phyloP scores from a whole-genome alignment of 2,329 filamentous ascomycete genomes.

The Calonectria honghensis region DNA sequence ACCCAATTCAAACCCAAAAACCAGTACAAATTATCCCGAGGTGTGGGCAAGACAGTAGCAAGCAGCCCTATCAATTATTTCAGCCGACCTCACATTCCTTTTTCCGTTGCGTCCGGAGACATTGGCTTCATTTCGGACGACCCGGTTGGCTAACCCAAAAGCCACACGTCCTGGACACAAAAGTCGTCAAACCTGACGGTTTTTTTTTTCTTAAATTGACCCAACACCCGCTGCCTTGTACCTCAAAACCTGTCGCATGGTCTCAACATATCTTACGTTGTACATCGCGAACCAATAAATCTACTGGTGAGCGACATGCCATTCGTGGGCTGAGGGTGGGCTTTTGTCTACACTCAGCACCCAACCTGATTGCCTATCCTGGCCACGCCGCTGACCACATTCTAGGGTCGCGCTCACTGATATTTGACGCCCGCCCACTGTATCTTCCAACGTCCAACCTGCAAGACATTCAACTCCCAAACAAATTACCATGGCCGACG shows the following conservation, averaged over 20 bases:
- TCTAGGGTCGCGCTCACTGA: neutral
- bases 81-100: conserved; percentile 20
- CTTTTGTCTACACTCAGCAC: conserved; percentile 13
- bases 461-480: neutral
- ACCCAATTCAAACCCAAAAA: too few species aligned
- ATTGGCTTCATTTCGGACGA: conserved; percentile 41
- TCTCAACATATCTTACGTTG: neutral
- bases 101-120: conserved; percentile 20
- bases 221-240: conserved; percentile 9
- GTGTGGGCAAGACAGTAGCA: neutral
- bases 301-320: conserved; percentile 28
- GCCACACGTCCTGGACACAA: conserved; percentile 35
- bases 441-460: neutral
- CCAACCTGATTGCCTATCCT: conserved; percentile 29
- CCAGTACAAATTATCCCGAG: conserved; percentile 8
- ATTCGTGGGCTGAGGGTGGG: conserved; percentile 32
- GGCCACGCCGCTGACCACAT: conserved; percentile 29
- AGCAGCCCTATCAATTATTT: neutral
- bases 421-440: neutral
- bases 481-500: conserved; percentile 60
- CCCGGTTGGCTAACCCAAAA: conserved; percentile 48
- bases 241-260: neutral
- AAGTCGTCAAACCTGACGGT: conserved; percentile 24
- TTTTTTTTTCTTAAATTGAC: conserved; percentile 16
- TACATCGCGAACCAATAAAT: neutral